Percentiles rank a stretch among this genome's conserved stretches.
These are phyloP conservation scores for Mycena chlorophos DNA, from an alignment of 768 basidiomycete genomes.

Conservation along the genomic window DNA sequence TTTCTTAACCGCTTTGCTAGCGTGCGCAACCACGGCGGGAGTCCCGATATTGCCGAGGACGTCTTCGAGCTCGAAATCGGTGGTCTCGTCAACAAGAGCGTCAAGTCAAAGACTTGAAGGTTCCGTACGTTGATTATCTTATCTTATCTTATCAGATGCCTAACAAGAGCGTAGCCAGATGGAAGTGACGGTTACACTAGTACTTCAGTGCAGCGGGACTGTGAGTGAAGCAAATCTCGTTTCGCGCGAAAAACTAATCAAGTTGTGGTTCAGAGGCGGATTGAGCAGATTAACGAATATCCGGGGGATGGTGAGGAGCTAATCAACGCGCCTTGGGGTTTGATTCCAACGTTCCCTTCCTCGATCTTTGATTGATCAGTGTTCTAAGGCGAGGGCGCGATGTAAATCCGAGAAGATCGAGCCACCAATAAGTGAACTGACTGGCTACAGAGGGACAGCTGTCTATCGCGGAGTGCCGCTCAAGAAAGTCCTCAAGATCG, in stretches of 20 bases:
- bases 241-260: neutral
- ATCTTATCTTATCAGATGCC: neutral
- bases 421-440: neutral
- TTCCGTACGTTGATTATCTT: slow-evolving; percentile 39
- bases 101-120: slow-evolving; percentile 51
- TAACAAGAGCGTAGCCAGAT: slow-evolving; percentile 35
- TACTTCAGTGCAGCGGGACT: slow-evolving; percentile 57
- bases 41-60: slow-evolving; percentile 50
- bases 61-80: slow-evolving; percentile 50
- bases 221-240: slow-evolving; percentile 1
- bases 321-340: slow-evolving; percentile 51
- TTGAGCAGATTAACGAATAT: slow-evolving; percentile 53
- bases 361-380: neutral
- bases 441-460: slow-evolving; percentile 43
- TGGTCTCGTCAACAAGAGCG: slow-evolving; percentile 48
- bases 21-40: slow-evolving; percentile 55
- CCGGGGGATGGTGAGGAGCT: slow-evolving; percentile 57
- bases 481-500: slow-evolving; percentile 53
- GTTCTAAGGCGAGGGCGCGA: slow-evolving; percentile 45
- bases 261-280: slow-evolving; percentile 33
- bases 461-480: slow-evolving; percentile 54
- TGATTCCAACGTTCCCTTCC: slow-evolving; percentile 7
- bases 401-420: slow-evolving; percentile 29
- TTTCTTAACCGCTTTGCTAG: slow-evolving; percentile 31
- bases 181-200: slow-evolving; percentile 52